A percentile compares a stretch with the other conserved stretches of the same genome.
These are phyloP conservation scores for Paramecium caudatum DNA, from an alignment of 73 alveolate species.

Conservation along the genomic window DNA sequence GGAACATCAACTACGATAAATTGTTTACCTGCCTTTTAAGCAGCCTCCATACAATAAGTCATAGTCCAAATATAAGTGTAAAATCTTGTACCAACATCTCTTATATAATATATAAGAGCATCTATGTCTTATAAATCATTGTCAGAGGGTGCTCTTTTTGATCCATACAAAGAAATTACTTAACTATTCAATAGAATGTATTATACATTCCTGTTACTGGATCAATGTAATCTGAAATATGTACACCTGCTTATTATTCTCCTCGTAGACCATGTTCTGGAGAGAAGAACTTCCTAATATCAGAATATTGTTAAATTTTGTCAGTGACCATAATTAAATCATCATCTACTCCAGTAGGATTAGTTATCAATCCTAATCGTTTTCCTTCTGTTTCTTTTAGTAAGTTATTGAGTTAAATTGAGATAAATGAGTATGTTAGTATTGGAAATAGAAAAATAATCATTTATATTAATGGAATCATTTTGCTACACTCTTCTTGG, in stretches of 20 bases:
- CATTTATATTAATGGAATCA: background rate
- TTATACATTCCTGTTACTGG: slow-evolving; percentile 63
- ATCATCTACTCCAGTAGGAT: slow-evolving; percentile 71
- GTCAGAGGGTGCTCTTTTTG: slow-evolving; percentile 52
- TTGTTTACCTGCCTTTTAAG: slow-evolving; percentile 35
- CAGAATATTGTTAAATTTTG: slow-evolving; percentile 24
- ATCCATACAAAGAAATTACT: slow-evolving; percentile 69
- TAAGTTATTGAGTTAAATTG: background rate
- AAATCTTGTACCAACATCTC: slow-evolving; percentile 78
- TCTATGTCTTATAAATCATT: slow-evolving; percentile 53
- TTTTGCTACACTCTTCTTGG: background rate
- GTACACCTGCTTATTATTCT: slow-evolving; percentile 72
- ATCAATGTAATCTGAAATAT: slow-evolving; percentile 69
- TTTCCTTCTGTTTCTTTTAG: slow-evolving; percentile 27
- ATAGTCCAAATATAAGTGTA: slow-evolving; percentile 75
- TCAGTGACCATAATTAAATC: slow-evolving; percentile 57
- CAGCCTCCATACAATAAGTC: slow-evolving; percentile 77
- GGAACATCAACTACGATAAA: slow-evolving; percentile 61
- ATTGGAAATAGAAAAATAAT: slow-evolving; percentile 1
- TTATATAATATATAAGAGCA: slow-evolving; percentile 65
- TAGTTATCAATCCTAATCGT: slow-evolving; percentile 14
- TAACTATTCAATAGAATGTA: background rate
- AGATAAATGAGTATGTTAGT: background rate
- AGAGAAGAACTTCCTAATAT: slow-evolving; percentile 59
- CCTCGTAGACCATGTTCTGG: slow-evolving; percentile 79